Evolutionary conservation across 2,329 filamentous ascomycete genomes (phyloP), one percentile per base, ranked within the genome.

Genomic region (Ophiostoma novo-ulmi): DNA sequence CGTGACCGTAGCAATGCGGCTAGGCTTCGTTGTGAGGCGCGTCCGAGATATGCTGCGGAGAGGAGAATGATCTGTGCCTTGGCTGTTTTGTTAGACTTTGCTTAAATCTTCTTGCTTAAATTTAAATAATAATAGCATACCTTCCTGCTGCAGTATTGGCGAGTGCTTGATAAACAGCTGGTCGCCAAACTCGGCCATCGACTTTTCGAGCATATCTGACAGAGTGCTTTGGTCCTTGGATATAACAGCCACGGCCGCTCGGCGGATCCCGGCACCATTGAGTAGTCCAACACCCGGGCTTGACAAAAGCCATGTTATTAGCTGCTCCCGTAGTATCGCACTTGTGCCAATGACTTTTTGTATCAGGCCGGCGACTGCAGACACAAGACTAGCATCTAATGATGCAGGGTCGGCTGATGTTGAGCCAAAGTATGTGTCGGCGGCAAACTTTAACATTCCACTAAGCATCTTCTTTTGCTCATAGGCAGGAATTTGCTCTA

Each of bases 91-190:
- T 66, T 48, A 13, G 38, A 26, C 26, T 31, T 63, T 11, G 14
- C 4, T 17, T 13, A n/a, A 31, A 31, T 3, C 31, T 31, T 31
- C 0, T 31, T 17, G 26, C 26, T 63, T 3, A 26, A 10, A 7
- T 4, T 10, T 8, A 35, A 10, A 2, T 2, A 39, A 48, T 26
- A 35, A 1, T 3, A 4, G n/a, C 80, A 75, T 80, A 91, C 93
- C 90, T 85, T 98, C 92, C 84, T 99, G 95, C 76, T 94, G 91
- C 55, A 95, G 77, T n/a, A 91, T 87, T 5, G 94, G 89, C 0
- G 91, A 87, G 79, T 98, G 93, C 71, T 88, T 91, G 75, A 98
- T 93, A 76, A 93, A 97, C 13, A 98, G 82, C 68, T 91, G 88
- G 75, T 97, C 94, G 0, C 92, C 92, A 78, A 98, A 97, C 67